These are phyloP conservation scores for Fusarium drepaniforme DNA, from an alignment of 2,329 filamentous ascomycete species.

Conservation along the genomic window DNA sequence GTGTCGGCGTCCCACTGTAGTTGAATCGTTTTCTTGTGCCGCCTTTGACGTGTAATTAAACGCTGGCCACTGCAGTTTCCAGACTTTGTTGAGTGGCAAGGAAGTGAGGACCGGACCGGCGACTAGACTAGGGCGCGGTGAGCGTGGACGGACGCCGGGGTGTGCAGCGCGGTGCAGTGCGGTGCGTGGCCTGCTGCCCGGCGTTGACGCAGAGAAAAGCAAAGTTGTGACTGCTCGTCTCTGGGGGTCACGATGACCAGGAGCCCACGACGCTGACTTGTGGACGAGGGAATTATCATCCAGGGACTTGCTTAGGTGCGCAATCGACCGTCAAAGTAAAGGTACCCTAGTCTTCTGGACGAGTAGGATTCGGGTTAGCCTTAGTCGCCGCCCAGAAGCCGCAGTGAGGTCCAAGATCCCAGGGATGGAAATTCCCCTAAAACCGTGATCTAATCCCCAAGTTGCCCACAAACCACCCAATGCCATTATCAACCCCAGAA, in stretches of 20 bases:
- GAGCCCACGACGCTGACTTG: conserved; percentile 27
- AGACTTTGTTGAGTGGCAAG: conserved; percentile 26
- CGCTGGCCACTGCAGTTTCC: neutral
- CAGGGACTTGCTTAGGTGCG: conserved; percentile 8
- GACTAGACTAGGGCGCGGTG: conserved; percentile 19
- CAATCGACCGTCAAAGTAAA: conserved; percentile 18
- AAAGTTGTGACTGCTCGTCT: conserved; percentile 39
- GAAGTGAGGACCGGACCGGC: conserved; percentile 25
- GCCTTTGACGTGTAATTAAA: conserved; percentile 16
- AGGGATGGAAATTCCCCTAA: conserved; percentile 36
- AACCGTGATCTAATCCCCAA: conserved; percentile 31
- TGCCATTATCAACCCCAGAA: conserved; percentile 32
- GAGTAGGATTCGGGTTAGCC: conserved; percentile 21
- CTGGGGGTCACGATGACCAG: conserved; percentile 26
- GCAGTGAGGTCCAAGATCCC: conserved; percentile 34
- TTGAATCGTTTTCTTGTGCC: conserved; percentile 11
- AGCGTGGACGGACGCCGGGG: conserved; percentile 10
- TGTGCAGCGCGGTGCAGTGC: neutral
- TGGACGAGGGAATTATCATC: conserved; percentile 24
- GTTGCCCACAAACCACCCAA: conserved; percentile 29
- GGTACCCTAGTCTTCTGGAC: conserved; percentile 7
- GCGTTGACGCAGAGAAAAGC: conserved; percentile 38
- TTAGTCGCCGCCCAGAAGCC: conserved; percentile 20
- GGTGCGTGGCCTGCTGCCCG: conserved; percentile 5
- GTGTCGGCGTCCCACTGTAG: conserved; percentile 2